A percentile compares a stretch with the other conserved stretches of the same genome.
These are phyloP conservation scores for Blastocystis sp. DNA, from an alignment of 352 stramenopile genomes.

Conservation along the genomic window DNA sequence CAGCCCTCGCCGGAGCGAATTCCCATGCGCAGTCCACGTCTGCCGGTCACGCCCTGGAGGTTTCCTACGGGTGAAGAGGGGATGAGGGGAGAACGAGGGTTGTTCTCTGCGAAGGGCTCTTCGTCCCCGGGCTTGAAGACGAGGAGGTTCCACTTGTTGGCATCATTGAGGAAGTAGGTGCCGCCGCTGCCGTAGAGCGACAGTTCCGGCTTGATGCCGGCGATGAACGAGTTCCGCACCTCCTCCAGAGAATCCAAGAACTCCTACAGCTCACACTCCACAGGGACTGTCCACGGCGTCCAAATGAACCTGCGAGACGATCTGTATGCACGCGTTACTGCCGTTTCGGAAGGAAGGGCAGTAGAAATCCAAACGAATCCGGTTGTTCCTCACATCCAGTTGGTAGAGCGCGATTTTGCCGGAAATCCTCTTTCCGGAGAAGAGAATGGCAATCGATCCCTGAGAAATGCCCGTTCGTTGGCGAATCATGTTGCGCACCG, in stretches of 20 bases:
- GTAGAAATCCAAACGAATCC: constrained; percentile 24
- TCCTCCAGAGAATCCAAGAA: constrained; percentile 79
- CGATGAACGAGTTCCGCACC: constrained; percentile 84
- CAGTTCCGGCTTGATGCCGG: constrained; percentile 88
- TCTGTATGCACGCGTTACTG: constrained; percentile 25
- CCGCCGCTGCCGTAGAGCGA: constrained; percentile 93
- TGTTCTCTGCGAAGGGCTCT: constrained; percentile 95
- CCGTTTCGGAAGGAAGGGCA: neutral
- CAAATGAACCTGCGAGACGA: neutral
- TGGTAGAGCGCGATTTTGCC: constrained; percentile 44
- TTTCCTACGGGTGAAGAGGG: constrained; percentile 65
- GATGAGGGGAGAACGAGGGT: constrained; percentile 89
- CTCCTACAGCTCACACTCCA: neutral
- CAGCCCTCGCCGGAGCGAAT: constrained; percentile 93
- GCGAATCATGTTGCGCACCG: constrained; percentile 26
- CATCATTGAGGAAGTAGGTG: constrained; percentile 95
- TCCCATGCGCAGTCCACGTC: constrained; percentile 69
- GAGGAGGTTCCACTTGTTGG: constrained; percentile 87
- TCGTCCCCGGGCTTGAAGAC: constrained; percentile 98
- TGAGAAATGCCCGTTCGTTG: constrained; percentile 45
- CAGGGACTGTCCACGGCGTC: neutral
- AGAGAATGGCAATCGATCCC: constrained; percentile 25
- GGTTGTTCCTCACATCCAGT: constrained; percentile 9
- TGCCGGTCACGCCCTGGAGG: constrained; percentile 61
- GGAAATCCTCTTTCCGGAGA: constrained; percentile 30